These are phyloP conservation scores for Psilocybe cyanescens DNA, from an alignment of 768 basidiomycete genomes.

Conservation along the genomic window DNA sequence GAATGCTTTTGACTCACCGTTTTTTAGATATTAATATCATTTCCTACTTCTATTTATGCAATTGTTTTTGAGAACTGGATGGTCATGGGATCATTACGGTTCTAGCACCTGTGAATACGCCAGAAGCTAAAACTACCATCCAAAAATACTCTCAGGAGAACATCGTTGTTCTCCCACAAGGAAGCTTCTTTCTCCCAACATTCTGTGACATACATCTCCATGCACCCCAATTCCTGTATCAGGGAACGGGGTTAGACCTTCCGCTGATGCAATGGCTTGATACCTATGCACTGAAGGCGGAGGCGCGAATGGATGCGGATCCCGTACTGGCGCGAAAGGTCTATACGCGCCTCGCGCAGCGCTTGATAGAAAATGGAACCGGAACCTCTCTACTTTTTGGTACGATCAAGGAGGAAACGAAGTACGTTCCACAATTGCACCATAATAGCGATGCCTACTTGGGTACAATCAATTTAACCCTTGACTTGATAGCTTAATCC, in stretches of 20 bases:
- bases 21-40: neutral
- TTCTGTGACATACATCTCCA: conserved; percentile 88
- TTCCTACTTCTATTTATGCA: neutral
- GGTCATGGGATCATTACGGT: conserved; percentile 54
- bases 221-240: conserved; percentile 88
- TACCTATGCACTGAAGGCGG: conserved; percentile 81
- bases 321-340: conserved; percentile 63
- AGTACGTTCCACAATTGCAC: conserved; percentile 45
- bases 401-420: conserved; percentile 81
- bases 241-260: conserved; percentile 84
- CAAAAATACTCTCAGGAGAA: conserved; percentile 13
- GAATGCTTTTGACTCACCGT: neutral
- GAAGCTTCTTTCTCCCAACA: conserved; percentile 75
- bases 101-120: conserved; percentile 41
- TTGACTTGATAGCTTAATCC: conserved; percentile 60
- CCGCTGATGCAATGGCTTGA: conserved; percentile 87
- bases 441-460: neutral
- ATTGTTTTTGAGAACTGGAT: conserved; percentile 14
- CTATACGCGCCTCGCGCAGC: conserved; percentile 65
- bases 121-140: conserved; percentile 38
- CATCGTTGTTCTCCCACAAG: conserved; percentile 42
- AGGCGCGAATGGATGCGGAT: conserved; percentile 72
- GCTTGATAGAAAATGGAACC: conserved; percentile 77
- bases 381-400: conserved; percentile 82
- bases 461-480: neutral